A percentile compares a stretch with the other conserved stretches of the same genome.
These are phyloP conservation scores for Baffinella frigidus DNA, from an alignment of 208 protist genomes.

Conservation along the genomic window DNA sequence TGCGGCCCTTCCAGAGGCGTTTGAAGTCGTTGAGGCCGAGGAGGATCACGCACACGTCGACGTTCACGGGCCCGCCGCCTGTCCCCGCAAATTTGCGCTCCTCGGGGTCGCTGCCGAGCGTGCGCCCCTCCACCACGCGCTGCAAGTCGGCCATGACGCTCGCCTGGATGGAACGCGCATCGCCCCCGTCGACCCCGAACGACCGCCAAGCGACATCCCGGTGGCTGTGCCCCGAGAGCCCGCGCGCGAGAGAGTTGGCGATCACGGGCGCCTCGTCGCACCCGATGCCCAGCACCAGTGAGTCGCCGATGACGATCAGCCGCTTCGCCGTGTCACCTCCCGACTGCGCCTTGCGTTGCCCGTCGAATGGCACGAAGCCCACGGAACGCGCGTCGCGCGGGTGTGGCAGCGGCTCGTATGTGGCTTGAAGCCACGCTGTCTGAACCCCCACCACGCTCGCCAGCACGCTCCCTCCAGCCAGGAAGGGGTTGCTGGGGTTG, in stretches of 20 bases:
- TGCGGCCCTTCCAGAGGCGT: conserved; percentile 20
- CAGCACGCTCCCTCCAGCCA: conserved; percentile 12
- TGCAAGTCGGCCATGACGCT: background rate
- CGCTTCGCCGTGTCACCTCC: background rate
- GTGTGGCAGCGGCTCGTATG: conserved; percentile 12
- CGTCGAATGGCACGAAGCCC: background rate
- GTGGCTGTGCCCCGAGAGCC: background rate
- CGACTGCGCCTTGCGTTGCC: background rate
- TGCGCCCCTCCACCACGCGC: background rate
- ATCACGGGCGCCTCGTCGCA: conserved; percentile 7
- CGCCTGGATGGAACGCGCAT: background rate
- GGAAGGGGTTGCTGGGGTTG: conserved; percentile 39
- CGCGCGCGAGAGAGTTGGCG: background rate
- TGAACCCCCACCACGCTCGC: background rate
- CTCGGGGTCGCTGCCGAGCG: too few relatives aligned
- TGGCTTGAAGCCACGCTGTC: conserved; percentile 23
- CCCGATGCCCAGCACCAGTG: background rate
- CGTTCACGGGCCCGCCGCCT: background rate
- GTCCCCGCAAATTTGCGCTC: background rate
- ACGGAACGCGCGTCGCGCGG: background rate
- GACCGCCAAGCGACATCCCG: background rate
- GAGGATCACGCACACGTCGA: conserved; percentile 23
- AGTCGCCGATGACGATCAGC: conserved; percentile 19
- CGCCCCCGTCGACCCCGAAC: conserved; percentile 8
- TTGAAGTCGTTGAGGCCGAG: conserved; percentile 33